Evolutionary conservation across 208 protist genomes (phyloP).

Genomic region (Acanthamoeba lenticulata): DNA sequence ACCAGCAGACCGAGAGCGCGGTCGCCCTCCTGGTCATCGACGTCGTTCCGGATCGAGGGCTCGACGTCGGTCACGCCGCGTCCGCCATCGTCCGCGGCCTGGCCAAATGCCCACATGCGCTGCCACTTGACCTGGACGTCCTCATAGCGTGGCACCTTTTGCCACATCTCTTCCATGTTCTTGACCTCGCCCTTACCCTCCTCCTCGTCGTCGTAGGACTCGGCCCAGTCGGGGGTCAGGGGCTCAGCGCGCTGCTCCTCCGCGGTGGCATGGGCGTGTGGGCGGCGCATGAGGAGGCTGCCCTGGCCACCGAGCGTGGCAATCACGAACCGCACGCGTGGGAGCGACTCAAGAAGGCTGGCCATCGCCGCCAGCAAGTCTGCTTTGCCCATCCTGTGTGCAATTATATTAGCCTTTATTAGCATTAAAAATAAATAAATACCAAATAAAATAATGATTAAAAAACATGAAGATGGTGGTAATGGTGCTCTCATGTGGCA

Average conservation of each 20-base stretch:
- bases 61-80: background rate
- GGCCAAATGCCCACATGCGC: slow-evolving; percentile 24
- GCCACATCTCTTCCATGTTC: background rate
- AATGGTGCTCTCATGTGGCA: too few relatives aligned
- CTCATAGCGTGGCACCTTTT: background rate
- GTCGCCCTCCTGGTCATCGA: background rate
- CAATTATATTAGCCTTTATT: too few relatives aligned
- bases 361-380: slow-evolving; percentile 12
- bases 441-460: background rate
- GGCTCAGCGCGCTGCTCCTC: background rate
- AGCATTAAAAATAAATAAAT: background rate
- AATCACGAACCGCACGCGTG: background rate
- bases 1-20: background rate
- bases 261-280: background rate
- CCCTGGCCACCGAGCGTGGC: background rate
- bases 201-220: background rate
- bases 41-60: background rate
- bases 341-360: background rate
- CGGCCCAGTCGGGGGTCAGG: background rate
- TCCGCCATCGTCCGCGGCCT: background rate
- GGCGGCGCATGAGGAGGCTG: slow-evolving; percentile 1
- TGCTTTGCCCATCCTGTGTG: background rate
- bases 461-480: too few relatives aligned
- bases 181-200: background rate
- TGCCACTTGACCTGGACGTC: background rate